Percentiles rank a stretch among this genome's conserved stretches.
Conservation (phyloP, 1,284 basidiomycete genomes). For the Fomitopsis palustris region DNA sequence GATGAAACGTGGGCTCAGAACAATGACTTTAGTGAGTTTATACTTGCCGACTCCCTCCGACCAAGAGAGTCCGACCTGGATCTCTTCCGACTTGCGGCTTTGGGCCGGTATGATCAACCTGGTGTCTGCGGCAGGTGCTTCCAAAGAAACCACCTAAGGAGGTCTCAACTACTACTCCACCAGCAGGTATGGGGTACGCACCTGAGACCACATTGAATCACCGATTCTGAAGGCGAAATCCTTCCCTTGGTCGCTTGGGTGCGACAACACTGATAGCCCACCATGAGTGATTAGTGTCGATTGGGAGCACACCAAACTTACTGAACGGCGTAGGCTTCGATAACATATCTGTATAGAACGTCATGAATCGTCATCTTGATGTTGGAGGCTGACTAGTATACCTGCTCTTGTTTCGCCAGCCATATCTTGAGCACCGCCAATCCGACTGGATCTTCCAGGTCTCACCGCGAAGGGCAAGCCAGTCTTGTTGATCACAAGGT, state of each 20-base stretch:
- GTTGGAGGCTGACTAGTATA: constrained; percentile 25
- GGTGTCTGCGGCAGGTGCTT: constrained; percentile 89
- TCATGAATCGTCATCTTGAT: constrained; percentile 7
- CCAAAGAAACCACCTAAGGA: constrained; percentile 74
- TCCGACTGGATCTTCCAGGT: constrained; percentile 66
- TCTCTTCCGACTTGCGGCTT: constrained; percentile 70
- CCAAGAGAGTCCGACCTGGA: constrained; percentile 90
- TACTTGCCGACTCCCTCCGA: constrained; percentile 94
- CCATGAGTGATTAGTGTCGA: constrained; percentile 33
- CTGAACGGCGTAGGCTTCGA: constrained; percentile 70
- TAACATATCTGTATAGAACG: constrained; percentile 45
- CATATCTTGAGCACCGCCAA: constrained; percentile 75
- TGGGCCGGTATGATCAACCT: constrained; percentile 76
- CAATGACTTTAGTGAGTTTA: constrained; percentile 94
- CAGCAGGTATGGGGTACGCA: constrained; percentile 25
- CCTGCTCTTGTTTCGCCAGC: constrained; percentile 74
- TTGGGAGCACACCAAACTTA: constrained; percentile 30
- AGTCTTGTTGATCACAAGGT: constrained; percentile 92
- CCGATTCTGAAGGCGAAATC: constrained; percentile 83
- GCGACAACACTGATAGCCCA: constrained; percentile 75
- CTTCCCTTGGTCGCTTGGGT: constrained; percentile 78
- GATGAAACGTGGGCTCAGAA: constrained; percentile 88
- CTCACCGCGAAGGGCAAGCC: constrained; percentile 81
- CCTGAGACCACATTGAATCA: constrained; percentile 92
- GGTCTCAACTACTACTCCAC: not conserved